Percentiles rank a stretch among this genome's conserved stretches.
Evolutionary conservation across 352 stramenopile genomes (phyloP).

Genomic region (Phytopythium montanum): DNA sequence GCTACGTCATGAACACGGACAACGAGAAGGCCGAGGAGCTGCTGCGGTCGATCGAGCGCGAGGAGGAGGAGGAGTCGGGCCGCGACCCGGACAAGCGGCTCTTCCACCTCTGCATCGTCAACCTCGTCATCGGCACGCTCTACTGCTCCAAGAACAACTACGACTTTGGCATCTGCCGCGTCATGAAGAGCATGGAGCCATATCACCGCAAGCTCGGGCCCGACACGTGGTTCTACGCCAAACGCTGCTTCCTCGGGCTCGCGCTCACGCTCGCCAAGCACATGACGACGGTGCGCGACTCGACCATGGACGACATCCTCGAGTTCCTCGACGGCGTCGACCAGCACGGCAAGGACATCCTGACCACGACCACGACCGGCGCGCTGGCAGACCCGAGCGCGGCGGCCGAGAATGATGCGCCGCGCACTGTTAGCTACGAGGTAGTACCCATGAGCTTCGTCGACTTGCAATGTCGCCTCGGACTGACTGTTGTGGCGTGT

Average conservation of each 20-base stretch:
- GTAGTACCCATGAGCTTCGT: slow-evolving; percentile 18
- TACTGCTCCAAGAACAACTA: slow-evolving; percentile 98
- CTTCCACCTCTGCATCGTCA: slow-evolving; percentile 97
- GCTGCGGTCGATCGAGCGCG: slow-evolving; percentile 93
- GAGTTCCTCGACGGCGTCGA: slow-evolving; percentile 91
- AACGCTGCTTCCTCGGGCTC: slow-evolving; percentile 94
- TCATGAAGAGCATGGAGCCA: slow-evolving; percentile 95
- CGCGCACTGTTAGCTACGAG: slow-evolving; percentile 92
- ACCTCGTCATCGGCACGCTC: slow-evolving; percentile 96
- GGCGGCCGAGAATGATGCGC: slow-evolving; percentile 32
- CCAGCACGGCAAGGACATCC: slow-evolving; percentile 90
- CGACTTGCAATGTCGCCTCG: background rate
- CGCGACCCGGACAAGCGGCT: slow-evolving; percentile 88
- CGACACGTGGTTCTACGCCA: slow-evolving; percentile 96
- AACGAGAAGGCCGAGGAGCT: slow-evolving; percentile 96
- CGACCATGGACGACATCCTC: slow-evolving; percentile 93
- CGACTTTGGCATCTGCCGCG: slow-evolving; percentile 94
- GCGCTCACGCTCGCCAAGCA: slow-evolving; percentile 93
- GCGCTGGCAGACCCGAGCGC: slow-evolving; percentile 3
- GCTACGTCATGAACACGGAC: slow-evolving; percentile 97
- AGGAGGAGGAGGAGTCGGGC: slow-evolving; percentile 90
- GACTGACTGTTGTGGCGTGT: background rate
- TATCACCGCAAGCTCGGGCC: slow-evolving; percentile 95
- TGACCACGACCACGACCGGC: slow-evolving; percentile 37
- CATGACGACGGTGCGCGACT: slow-evolving; percentile 94